Base-by-base conservation (phyloP, 495 filamentous ascomycete species). In the Lentithecium fluviatile region DNA sequence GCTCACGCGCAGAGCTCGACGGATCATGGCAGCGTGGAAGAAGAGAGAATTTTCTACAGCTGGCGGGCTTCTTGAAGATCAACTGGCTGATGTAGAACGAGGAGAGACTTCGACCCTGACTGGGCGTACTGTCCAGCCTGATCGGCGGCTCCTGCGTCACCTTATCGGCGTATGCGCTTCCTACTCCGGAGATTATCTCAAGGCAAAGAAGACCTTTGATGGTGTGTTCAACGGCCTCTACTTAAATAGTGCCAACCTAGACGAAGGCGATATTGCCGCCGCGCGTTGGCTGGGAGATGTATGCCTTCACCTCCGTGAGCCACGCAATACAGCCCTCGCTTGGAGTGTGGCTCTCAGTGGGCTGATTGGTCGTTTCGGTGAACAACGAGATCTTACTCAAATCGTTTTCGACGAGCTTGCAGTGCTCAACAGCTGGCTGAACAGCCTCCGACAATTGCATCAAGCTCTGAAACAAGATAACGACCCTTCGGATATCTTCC, bases 251-350 rank as follows among this genome's bases (percentile, higher is more conserved):
- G 47, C 19, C 36, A 58, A 51, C 23, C 25, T 62, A 5, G 61
- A 68, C 49, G 59, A 67, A 34, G 66, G 56, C 10, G 58, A 62
- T 34, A 64, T 68, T 13, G 66, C 66, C 8, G 66, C 66, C 12
- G 57, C 57, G 11, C 52, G 61, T 12, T 65, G 66, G 66, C 61
- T 68, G 20, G 66, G 66, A 8, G 66, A 68, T 42, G 48, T 51
- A 26, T 68, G 66, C 36, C 45, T 68, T 0, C 56, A 58, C 38
- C 51, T 65, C 11, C 60, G 61, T 25, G 56, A 65, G 42, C 48
- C 56, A 1, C 43, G 65, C 13, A 62, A 68, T 54, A 55, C 61
- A 6, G 66, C 57, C 21, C 43, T 65, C 12, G 57, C 57, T 6
- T 68, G 62, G 57, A 45, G 46, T 17, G 46, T 68, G 13, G 61